A percentile compares a stretch with the other conserved stretches of the same genome.
Conservation (phyloP, 352 stramenopile species). For the Pythium rhizo-oryzae region DNA sequence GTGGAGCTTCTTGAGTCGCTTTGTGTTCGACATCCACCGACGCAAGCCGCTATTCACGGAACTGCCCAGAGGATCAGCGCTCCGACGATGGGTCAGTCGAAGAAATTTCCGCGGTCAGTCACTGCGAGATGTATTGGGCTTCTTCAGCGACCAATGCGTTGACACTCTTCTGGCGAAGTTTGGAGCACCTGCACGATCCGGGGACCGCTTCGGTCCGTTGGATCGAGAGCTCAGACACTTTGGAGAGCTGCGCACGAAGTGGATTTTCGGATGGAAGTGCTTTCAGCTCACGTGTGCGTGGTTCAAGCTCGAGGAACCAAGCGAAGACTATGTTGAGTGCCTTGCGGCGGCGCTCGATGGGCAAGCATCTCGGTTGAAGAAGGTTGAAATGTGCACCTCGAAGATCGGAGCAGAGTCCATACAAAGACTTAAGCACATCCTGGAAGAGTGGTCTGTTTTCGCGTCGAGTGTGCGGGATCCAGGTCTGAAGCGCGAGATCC, state of each 20-base stretch:
- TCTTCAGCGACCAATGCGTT: conserved; percentile 37
- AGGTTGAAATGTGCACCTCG: conserved; percentile 38
- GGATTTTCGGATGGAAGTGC: conserved; percentile 68
- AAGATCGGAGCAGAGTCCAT: conserved; percentile 36
- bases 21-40: conserved; percentile 33
- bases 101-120: conserved; percentile 8
- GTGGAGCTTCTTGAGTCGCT: conserved; percentile 70
- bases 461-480: neutral
- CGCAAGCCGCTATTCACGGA: conserved; percentile 28
- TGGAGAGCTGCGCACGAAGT: conserved; percentile 34
- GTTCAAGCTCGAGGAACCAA: conserved; percentile 47
- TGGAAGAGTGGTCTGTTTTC: conserved; percentile 49
- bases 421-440: conserved; percentile 30
- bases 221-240: conserved; percentile 38
- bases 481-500: neutral
- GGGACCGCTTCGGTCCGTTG: conserved; percentile 39
- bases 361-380: conserved; percentile 37
- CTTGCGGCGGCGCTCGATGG: conserved; percentile 70
- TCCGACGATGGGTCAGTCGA: conserved; percentile 31
- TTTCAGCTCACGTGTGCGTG: conserved; percentile 61
- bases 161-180: conserved; percentile 11
- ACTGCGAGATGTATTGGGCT: conserved; percentile 33
- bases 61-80: conserved; percentile 11
- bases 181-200: neutral
- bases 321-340: conserved; percentile 36